phyloP scores from a whole-genome alignment of 768 basidiomycete genomes.

The Baorangia bicolor region DNA sequence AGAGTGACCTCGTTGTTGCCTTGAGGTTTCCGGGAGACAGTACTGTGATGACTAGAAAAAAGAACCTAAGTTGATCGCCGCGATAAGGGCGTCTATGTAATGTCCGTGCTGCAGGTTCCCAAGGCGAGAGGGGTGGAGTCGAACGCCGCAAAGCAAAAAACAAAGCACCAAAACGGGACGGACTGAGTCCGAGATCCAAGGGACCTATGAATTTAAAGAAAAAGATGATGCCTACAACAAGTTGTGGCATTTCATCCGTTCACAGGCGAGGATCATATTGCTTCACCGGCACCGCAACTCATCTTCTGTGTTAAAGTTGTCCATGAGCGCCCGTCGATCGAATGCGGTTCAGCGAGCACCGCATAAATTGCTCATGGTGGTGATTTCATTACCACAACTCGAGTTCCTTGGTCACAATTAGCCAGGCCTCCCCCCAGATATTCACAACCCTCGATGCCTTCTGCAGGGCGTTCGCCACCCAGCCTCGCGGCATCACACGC shows the following conservation, averaged over 20 bases:
- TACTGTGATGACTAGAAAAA: background rate
- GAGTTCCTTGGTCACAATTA: background rate
- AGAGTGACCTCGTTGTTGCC: background rate
- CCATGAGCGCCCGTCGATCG: no score
- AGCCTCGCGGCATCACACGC: background rate
- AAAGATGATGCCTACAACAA: no score
- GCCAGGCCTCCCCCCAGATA: background rate
- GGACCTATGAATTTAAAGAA: background rate
- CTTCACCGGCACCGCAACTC: background rate
- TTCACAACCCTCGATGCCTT: slow-evolving; percentile 12
- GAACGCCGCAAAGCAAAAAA: background rate
- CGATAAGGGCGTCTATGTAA: background rate
- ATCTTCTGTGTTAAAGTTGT: background rate
- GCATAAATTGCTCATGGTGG: no score
- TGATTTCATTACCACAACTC: background rate
- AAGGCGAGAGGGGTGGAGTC: background rate
- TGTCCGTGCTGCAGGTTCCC: background rate
- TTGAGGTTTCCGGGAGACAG: background rate
- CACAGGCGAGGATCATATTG: background rate
- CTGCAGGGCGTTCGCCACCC: background rate
- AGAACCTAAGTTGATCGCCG: background rate
- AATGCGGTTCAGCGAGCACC: no score
- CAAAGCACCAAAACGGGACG: background rate
- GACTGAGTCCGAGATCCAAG: background rate
- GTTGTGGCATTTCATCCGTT: no score